Base-by-base conservation (phyloP, 495 filamentous ascomycete genomes). In the Penicillium chermesinum region DNA sequence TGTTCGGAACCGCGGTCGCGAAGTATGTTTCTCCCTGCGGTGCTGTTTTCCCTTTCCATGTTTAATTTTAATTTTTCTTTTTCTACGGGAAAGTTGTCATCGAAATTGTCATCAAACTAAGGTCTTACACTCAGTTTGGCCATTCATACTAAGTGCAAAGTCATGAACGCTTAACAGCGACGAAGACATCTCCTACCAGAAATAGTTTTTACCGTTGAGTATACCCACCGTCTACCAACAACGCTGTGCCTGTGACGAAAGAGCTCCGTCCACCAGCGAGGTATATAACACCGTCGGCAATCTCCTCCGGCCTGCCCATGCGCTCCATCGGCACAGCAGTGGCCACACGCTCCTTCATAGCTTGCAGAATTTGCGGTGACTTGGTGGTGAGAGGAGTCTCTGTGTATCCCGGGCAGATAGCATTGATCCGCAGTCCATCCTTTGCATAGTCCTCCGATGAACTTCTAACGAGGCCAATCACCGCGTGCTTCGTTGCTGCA, bases 181-280 rank as follows among this genome's bases (percentile, higher is more conserved):
- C n/a, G n/a, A n/a, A n/a, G n/a, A n/a, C n/a, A n/a, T n/a, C n/a
- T n/a, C n/a, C n/a, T n/a, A n/a, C n/a, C n/a, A n/a, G n/a, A n/a
- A n/a, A n/a, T n/a, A n/a, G n/a, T 13, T 6, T 46, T 42, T 39
- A 56, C 18, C 56, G 49, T 36, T 52, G 44, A 2, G 58, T 63
- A 54, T 73, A 74, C 1, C 70, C 71, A 7, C 71, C 70, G 58
- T 75, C 71, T 3, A 75, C 67, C 7, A 70, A 65, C 52, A 73
- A 51, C 1, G 64, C 62, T n/a, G 63, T 62, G 7, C 70, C 71
- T 20, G 66, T 67, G 2, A 72, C 63, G 47, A 75, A 73, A 6
- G 58, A 63, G 16, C 67, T 67, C 38, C 69, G 54, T 9, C 56
- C 64, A 36, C 64, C 66, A 43, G 57, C 63, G 14, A 74, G 41